A percentile compares a stretch with the other conserved stretches of the same genome.
phyloP scores from a whole-genome alignment of 768 basidiomycete species.

The Collybia nuda region DNA sequence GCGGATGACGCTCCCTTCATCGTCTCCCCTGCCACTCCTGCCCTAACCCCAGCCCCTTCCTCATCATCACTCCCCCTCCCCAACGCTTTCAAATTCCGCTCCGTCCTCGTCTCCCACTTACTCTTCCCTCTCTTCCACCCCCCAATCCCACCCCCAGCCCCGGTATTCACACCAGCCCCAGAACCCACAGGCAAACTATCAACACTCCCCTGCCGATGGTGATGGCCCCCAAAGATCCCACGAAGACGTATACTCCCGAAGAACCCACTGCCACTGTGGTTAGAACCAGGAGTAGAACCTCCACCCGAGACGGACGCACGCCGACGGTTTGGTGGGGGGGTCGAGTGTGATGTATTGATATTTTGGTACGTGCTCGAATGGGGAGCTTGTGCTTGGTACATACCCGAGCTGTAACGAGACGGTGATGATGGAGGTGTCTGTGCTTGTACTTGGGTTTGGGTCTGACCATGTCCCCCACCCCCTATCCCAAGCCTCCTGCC shows the following conservation, averaged over 20 bases:
- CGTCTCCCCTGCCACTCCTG: no score
- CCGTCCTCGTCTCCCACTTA: conserved; percentile 23
- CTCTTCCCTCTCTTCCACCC: background rate
- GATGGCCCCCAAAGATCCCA: no score
- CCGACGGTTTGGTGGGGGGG: background rate
- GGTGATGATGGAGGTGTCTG: background rate
- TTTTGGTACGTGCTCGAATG: background rate
- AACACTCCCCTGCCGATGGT: no score
- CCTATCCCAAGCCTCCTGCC: background rate
- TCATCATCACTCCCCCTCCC: conserved; percentile 1
- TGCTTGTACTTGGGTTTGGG: no score
- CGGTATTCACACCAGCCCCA: background rate
- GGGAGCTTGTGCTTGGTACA: background rate
- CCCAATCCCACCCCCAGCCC: background rate
- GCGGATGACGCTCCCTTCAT: no score
- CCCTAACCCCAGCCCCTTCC: background rate
- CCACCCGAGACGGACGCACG: background rate
- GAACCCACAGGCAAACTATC: no score
- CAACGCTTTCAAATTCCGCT: conserved; percentile 17
- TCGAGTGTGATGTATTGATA: background rate
- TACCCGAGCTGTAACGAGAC: background rate
- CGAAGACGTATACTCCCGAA: conserved; percentile 32
- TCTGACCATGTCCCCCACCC: no score
- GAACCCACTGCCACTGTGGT: conserved; percentile 26
- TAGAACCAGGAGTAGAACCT: background rate